A percentile compares a stretch with the other conserved stretches of the same genome.
phyloP scores from a whole-genome alignment of 2,329 filamentous ascomycete genomes.

The Monilinia vaccinii-corymbosi region DNA sequence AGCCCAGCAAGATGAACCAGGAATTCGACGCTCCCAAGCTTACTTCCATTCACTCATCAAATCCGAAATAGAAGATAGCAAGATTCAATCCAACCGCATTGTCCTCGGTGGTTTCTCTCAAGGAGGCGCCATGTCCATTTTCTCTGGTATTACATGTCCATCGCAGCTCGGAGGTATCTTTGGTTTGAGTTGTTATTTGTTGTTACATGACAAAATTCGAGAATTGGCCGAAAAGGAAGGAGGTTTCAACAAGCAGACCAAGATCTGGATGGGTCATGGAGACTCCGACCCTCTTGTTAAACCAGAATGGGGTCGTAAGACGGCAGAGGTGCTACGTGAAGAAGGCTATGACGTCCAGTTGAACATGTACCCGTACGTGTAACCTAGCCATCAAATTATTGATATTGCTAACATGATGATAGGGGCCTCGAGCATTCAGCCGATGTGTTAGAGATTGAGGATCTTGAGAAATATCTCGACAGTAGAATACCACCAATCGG shows the following conservation, averaged over 20 bases:
- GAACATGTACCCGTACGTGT: constrained; percentile 61
- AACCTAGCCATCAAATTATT: not conserved
- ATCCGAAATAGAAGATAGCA: constrained; percentile 61
- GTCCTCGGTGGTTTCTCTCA: constrained; percentile 80
- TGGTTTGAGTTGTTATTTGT: constrained; percentile 72
- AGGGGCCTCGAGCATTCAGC: constrained; percentile 70
- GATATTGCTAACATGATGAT: not conserved
- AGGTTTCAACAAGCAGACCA: constrained; percentile 62
- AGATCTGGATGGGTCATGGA: constrained; percentile 88
- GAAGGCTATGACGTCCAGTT: constrained; percentile 67
- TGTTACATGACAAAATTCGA: constrained; percentile 57
- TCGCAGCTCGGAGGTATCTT: constrained; percentile 81
- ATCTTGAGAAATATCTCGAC: constrained; percentile 56
- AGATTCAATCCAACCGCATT: constrained; percentile 75
- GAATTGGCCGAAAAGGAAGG: constrained; percentile 42
- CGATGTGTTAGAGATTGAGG: constrained; percentile 68
- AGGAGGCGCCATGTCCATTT: constrained; percentile 78
- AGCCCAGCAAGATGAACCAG: constrained; percentile 55
- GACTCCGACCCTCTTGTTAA: constrained; percentile 64
- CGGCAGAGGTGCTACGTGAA: constrained; percentile 56
- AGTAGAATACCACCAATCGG: constrained; percentile 37
- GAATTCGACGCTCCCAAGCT: constrained; percentile 62
- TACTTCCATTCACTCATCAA: constrained; percentile 76
- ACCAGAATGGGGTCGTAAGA: constrained; percentile 58
- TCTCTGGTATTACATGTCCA: constrained; percentile 64